Evolutionary conservation across 2,329 filamentous ascomycete genomes (phyloP), one percentile per base, ranked within the genome.

Genomic region (Aureobasidium lini): DNA sequence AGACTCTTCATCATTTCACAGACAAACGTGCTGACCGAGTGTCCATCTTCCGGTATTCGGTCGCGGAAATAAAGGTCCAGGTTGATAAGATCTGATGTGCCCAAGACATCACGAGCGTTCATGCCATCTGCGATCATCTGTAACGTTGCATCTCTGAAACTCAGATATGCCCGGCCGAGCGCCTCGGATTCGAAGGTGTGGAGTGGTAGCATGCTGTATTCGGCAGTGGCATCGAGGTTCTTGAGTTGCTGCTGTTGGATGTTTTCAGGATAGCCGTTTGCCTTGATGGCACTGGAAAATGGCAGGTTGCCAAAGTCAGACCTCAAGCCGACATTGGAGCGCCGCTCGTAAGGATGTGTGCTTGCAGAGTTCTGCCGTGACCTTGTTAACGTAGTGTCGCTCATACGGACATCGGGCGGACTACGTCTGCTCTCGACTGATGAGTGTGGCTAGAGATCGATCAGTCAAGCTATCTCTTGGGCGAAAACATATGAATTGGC

Each of bases 1-100:
- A 60, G 57, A 32, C n/a, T 37, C n/a, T 53, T 60, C 18, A 60
- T 31, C 1, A 60, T 49, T 32, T 60, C 47, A 28, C 48, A 60
- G 1, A 52, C 57, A 37, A 52, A 60, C 0, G 40, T 53, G n/a
- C 32, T 37, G 18, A 60, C 57, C 2, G 47, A 53, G 11, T 53
- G 40, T 2, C 37, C 37, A 28, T 60, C 48, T 11, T 43, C 32
- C 6, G 47, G 57, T 16, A 44, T 6, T 1, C 57, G 48, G 2
- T 60, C 48, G 8, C 48, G 39, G 16, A 60, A 53, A 34, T 40
- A 60, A 4, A 60, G 47, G 16, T 60, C 57, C 13, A 60, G 29
- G 4, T 54, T 53, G n/a, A 60, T 11, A 29, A n/a, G 29, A 13
- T 60, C 42, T 0, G n/a, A 32, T 18, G 18, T 13, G 13, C 57